phyloP scores from a whole-genome alignment of 495 filamentous ascomycete species.

The Aspergillus carlsbadensis region DNA sequence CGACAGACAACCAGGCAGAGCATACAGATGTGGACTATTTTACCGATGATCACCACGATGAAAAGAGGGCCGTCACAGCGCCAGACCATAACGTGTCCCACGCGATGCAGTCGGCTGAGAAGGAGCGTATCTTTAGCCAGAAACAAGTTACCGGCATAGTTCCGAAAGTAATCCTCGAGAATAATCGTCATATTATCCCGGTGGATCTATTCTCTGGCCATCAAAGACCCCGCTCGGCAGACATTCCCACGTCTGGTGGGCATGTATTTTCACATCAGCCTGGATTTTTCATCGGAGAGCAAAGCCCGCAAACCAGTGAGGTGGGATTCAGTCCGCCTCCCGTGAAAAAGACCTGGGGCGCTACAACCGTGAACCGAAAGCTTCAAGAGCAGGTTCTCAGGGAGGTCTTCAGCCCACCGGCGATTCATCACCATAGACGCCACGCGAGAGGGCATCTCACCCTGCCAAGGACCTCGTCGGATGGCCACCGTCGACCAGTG shows the following conservation, averaged over 20 bases:
- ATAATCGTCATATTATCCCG: conserved; percentile 94
- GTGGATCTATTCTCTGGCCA: conserved; percentile 63
- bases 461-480: conserved; percentile 43
- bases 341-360: conserved; percentile 68
- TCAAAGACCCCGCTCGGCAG: conserved; percentile 31
- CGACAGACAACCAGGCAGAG: conserved; percentile 33
- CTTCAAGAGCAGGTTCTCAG: conserved; percentile 89
- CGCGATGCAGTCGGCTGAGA: conserved; percentile 32
- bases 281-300: conserved; percentile 11
- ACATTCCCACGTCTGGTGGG: conserved; percentile 20
- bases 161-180: conserved; percentile 90
- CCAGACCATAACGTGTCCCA: conserved; percentile 16
- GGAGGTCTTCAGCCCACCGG: conserved; percentile 86
- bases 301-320: not conserved
- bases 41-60: conserved; percentile 14
- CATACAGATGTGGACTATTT: conserved; percentile 17
- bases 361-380: conserved; percentile 88
- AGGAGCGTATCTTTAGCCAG: conserved; percentile 75
- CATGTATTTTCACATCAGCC: conserved; percentile 22
- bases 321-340: conserved; percentile 6
- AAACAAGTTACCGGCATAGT: conserved; percentile 63
- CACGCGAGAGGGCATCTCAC: conserved; percentile 62
- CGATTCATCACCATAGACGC: conserved; percentile 65
- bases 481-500: conserved; percentile 31
- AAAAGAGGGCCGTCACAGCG: conserved; percentile 21